Base-by-base conservation (phyloP, 345 rosid genomes). In the Ceriops decandra region DNA sequence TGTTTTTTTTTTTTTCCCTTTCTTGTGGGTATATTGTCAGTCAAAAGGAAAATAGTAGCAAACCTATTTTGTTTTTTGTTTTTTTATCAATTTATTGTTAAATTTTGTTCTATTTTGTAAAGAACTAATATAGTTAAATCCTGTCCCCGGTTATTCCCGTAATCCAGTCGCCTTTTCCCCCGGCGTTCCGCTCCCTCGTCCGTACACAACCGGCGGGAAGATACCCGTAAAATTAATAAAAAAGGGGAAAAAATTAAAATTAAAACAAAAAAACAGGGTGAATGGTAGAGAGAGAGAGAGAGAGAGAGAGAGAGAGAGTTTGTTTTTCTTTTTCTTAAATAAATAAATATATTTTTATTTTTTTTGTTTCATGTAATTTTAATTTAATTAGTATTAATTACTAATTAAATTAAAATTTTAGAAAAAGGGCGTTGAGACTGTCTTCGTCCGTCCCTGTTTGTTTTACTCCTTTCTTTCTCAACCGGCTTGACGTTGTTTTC, bases 71-170 rank as follows among this genome's bases (percentile, higher is more conserved):
- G 26, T 24, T 24, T 24, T 24, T 24, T 24, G 26, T 24, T 24
- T 24, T 24, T 24, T 24, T 24, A 24, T 24, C 26, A 24, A 24
- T 28, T 28, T 28, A 28, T 2, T 28, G 30, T 28, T 3, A 28
- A 28, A 28, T 2, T 28, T 28, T 28, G 30, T 28, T 28, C 3
- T 28, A 28, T 2, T 28, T 2, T 28, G 30, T 28, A 3, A 28
- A 3, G 30, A 28, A 3, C 2, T 28, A 28, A 28, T 28, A 74
- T 57, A 46, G 22, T 28, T 47, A 31, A 31, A 62, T 51, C 71
- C 59, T 60, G 1, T n/a, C 57, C 62, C 81, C 73, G 73, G 79
- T 69, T 60, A 56, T 15, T 19, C 69, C 76, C 82, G 79, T 63
- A 4, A 67, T 26, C 22, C 17, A n/a, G 11, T 13, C 17, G 27